Conservation (phyloP, 345 rosid species). For the Linum usitatissimum region DNA sequence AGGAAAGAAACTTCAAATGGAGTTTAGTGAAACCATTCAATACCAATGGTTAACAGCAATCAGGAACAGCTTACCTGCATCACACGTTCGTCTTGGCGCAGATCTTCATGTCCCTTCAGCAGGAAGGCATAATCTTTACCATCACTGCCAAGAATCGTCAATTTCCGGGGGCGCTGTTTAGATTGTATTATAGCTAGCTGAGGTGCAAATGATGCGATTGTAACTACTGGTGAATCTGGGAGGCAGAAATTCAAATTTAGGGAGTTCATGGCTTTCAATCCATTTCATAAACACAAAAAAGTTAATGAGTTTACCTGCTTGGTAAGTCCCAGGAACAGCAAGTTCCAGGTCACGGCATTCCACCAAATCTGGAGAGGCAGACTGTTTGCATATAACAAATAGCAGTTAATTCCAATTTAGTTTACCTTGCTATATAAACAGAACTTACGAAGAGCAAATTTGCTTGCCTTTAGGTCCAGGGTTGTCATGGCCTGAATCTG, state of each 20-base stretch:
- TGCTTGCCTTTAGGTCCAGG: slow-evolving; percentile 78
- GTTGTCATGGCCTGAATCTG: slow-evolving; percentile 88
- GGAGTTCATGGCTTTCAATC: not conserved
- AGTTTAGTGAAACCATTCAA: too few relatives aligned
- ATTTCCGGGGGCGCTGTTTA: slow-evolving; percentile 88
- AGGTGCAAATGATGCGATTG: slow-evolving; percentile 79
- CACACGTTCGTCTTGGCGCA: slow-evolving; percentile 99
- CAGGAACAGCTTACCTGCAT: slow-evolving; percentile 60
- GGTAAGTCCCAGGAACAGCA: slow-evolving; percentile 96
- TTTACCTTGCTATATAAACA: not conserved
- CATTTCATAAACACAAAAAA: slow-evolving; percentile 3
- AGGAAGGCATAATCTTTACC: slow-evolving; percentile 88
- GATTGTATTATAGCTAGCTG: slow-evolving; percentile 90
- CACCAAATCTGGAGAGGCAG: slow-evolving; percentile 92
- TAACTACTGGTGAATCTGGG: slow-evolving; percentile 78
- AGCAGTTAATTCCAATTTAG: slow-evolving; percentile 10
- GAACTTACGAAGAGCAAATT: slow-evolving; percentile 10
- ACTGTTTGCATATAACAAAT: slow-evolving; percentile 30
- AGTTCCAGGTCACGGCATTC: slow-evolving; percentile 84
- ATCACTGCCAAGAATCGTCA: slow-evolving; percentile 91
- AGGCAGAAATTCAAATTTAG: not conserved
- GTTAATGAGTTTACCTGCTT: slow-evolving; percentile 47
- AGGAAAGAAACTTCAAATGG: too few relatives aligned
- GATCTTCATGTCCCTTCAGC: slow-evolving; percentile 96
- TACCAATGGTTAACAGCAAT: not conserved